Base-by-base conservation (phyloP, 2,329 filamentous ascomycete species). In the Claviceps spartinae region DNA sequence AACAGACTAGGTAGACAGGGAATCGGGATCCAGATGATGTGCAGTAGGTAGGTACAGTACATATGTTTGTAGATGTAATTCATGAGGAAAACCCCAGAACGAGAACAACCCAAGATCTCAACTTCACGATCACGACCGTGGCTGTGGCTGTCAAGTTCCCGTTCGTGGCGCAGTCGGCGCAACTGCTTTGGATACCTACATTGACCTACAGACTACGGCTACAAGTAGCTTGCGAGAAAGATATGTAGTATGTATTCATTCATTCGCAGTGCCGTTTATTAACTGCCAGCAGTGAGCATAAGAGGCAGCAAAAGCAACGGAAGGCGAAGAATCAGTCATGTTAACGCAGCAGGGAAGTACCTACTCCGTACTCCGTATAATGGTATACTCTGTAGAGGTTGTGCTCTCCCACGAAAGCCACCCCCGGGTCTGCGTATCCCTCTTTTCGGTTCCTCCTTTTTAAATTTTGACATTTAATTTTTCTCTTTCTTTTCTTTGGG, bases 11-110 rank as follows among this genome's bases (percentile, higher is more conserved):
- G 20, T 22, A 34, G 51, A 47, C 40, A 47, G 37, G 47, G 22
- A 22, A 22, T 22, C 22, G 22, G 22, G 26, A 24, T 46, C 43
- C 47, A 22, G 52, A 50, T 48, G 48, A 45, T 51, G 48, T 54
- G 48, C 48, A 51, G 52, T 20, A 49, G 9, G 30, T 30, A 26
- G 7, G 26, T 11, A 26, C 24, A 26, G 26, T 11, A 26, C 24
- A 26, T 22, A 22, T 22, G 22, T 22, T 3, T 3, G 52, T 20
- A 49, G 2, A 34, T 9, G 30, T 34, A 34, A 34, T 4, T 34
- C 4, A 34, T 34, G 30, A 11, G 30, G 30, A 11, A 34, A 34
- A 1, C 9, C 30, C 9, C 30, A 34, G 30, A 34, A 34, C 30
- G 30, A 34, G 30, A 34, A 11, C 30, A 34, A 34, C 11, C 3